Conservation (phyloP, 441 rosid genomes). For the Eutrema salsugineum region DNA sequence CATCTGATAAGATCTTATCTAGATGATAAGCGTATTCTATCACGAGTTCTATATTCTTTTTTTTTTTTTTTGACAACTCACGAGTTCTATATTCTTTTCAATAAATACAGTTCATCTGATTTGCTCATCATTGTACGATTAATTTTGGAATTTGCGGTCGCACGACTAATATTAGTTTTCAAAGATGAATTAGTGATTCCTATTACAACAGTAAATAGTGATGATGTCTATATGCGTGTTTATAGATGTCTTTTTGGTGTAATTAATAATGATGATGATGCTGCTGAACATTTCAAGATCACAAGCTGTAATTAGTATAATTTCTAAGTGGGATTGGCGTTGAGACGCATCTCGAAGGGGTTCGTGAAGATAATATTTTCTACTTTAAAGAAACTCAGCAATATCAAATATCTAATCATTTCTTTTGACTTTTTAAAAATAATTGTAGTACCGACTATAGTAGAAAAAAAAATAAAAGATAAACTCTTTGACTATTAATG, state of each 20-base stretch:
- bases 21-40: not conserved
- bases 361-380: constrained; percentile 18
- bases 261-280: not conserved
- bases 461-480: not conserved
- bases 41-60: not conserved
- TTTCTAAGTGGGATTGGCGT: constrained; percentile 15
- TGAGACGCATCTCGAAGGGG: constrained; percentile 5
- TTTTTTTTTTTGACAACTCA: too few species aligned
- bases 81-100: not conserved
- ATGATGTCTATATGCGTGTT: not conserved
- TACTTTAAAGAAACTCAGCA: constrained; percentile 6
- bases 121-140: not conserved
- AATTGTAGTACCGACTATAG: not conserved
- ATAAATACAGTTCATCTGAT: not conserved
- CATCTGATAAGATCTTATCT: too few species aligned
- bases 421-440: constrained; percentile 2
- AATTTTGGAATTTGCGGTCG: not conserved
- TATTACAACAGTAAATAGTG: not conserved
- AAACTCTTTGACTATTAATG: not conserved
- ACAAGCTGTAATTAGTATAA: constrained; percentile 2
- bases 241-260: not conserved
- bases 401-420: constrained; percentile 18
- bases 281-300: not conserved
- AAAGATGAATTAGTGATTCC: not conserved
- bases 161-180: not conserved